These are phyloP conservation scores for Dovyalis caffra DNA, from an alignment of 345 rosid species.

Conservation along the genomic window DNA sequence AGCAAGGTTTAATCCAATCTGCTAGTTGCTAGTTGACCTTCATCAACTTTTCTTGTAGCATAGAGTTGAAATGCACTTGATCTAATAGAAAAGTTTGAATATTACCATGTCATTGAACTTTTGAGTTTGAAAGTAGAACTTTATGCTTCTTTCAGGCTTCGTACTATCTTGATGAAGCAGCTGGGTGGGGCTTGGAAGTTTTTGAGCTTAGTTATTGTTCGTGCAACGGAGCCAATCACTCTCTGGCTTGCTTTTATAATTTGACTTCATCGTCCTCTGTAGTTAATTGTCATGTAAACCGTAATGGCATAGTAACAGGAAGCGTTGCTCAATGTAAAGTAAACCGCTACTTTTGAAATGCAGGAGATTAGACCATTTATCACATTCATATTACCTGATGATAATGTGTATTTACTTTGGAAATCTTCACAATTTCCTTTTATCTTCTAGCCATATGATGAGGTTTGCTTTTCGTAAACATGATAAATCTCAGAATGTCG, in stretches of 20 bases:
- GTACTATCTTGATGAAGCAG: slow-evolving; percentile 89
- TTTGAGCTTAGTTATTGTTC: slow-evolving; percentile 43
- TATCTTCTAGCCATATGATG: slow-evolving; percentile 42
- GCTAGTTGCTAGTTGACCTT: slow-evolving; percentile 1
- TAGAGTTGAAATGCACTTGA: background rate
- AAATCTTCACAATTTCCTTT: slow-evolving; percentile 46
- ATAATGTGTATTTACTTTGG: slow-evolving; percentile 38
- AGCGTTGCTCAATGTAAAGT: background rate
- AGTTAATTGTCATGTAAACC: background rate
- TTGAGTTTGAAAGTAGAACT: background rate
- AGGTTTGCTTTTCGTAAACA: slow-evolving; percentile 47
- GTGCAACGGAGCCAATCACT: background rate
- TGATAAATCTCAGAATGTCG: slow-evolving; percentile 2
- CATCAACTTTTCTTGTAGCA: background rate
- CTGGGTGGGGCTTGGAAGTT: slow-evolving; percentile 91
- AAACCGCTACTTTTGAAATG: background rate
- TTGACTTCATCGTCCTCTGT: background rate
- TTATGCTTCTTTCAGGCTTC: slow-evolving; percentile 52
- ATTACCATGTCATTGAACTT: background rate
- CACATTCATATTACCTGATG: slow-evolving; percentile 50
- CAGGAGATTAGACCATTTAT: slow-evolving; percentile 6
- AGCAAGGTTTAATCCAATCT: background rate
- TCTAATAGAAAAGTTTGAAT: background rate
- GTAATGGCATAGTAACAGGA: background rate
- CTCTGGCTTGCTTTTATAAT: background rate